Evolutionary conservation across 768 basidiomycete species (phyloP), one percentile per base, ranked within the genome.

Genomic region (Termitomyces titanicus): DNA sequence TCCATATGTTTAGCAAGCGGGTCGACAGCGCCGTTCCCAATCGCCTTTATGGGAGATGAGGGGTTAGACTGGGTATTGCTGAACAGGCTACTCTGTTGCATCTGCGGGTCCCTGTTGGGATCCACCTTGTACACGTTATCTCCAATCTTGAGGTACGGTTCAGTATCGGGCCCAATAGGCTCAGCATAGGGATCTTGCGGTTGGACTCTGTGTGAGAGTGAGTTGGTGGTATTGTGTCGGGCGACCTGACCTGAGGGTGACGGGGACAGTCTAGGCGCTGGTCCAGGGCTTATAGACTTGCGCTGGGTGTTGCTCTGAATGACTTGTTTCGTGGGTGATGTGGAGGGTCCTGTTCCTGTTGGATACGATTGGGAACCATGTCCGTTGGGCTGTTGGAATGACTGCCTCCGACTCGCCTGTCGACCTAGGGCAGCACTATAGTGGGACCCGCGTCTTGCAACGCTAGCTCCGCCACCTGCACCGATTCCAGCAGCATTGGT

Each of bases 81-180:
- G n/a, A 62, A 63, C 51, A 72, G 63, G 10, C 69, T 61, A 29
- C 61, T 64, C 46, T 72, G 72, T 27, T 56, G 49, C 35, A 39
- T 70, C 60, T 87, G 86, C n/a, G 88, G 88, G 61, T 89, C 86
- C 61, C 75, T 80, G 46, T 66, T 74, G 17, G 80, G 77, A 67
- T 90, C 85, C 9, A 87, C 88, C 43, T 75, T 79, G 68, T 87
- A 92, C 1, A 85, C 76, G 47, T 81, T 80, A 31, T 74, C 72
- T 2, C 89, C 91, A 18, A 91, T 81, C 65, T 82, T 85, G 66
- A 91, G 84, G 66, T 79, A 89, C 3, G 82, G 85, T 59, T 84
- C 78, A 11, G 83, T 78, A 3, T 71, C 81, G 7, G 86, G 86
- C 62, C 85, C 85, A 34, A 86, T 79, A 0, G 83, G 75, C 60